Conservation (phyloP, 2,329 filamentous ascomycete genomes). For the Ophiostoma pallidulum region DNA sequence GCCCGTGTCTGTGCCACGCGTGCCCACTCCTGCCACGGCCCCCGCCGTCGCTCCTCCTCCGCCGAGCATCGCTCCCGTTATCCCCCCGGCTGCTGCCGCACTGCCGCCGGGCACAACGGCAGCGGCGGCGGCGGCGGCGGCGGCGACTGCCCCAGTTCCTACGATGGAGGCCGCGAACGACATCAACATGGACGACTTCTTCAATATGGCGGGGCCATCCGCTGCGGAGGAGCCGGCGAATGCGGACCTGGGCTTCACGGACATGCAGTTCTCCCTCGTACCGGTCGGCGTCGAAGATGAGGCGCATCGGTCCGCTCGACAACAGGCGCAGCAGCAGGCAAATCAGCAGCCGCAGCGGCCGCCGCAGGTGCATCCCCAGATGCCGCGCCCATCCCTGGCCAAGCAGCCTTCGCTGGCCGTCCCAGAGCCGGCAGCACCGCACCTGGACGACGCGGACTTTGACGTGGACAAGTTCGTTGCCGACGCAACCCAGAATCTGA, state of each 20-base stretch:
- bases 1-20: constrained; percentile 18
- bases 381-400: constrained; percentile 11
- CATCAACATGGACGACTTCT: constrained; percentile 12
- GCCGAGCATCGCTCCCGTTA: background rate
- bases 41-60: constrained; percentile 10
- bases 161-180: constrained; percentile 12
- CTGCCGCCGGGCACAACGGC: constrained; percentile 12
- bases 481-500: constrained; percentile 21
- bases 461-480: constrained; percentile 36
- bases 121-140: too few relatives aligned
- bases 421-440: background rate
- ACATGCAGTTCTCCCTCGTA: constrained; percentile 47
- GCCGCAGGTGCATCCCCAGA: background rate
- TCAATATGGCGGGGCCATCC: constrained; percentile 12
- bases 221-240: constrained; percentile 13
- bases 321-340: background rate
- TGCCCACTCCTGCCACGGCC: constrained; percentile 13
- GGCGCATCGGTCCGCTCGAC: constrained; percentile 9
- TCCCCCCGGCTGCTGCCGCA: background rate
- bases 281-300: constrained; percentile 24
- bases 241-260: constrained; percentile 42
- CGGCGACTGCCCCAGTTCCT: constrained; percentile 16
- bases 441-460: constrained; percentile 30
- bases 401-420: background rate
- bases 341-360: background rate